Evolutionary conservation across 2,329 filamentous ascomycete species (phyloP), one percentile per base, ranked within the genome.

Genomic region (Ophiocordyceps camponoti-saundersi): DNA sequence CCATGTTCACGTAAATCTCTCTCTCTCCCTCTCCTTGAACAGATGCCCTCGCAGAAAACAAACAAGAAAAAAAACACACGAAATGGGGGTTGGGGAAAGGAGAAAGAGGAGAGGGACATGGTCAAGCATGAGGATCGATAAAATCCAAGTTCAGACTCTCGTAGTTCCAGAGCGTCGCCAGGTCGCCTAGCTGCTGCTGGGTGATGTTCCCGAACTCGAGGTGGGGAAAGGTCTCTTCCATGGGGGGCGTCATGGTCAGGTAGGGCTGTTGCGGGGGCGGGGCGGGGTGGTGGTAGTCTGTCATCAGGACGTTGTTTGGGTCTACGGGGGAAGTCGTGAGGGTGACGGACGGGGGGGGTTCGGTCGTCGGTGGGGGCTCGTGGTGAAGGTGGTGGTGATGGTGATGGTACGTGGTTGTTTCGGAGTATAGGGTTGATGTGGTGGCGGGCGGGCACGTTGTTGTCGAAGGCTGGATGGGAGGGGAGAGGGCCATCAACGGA

Each of bases 131-230:
- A 34, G 48, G 44, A 20, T 44, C 47, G 18, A 43, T 43, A 46
- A 52, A 49, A 32, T 51, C 48, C 32, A 56, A 21, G 21, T 56
- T 56, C 39, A 41, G 48, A 23, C 52, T 54, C 42, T 56, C 53
- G 52, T 53, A 56, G 20, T 26, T 51, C 54, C 54, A 56, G 1
- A 56, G 46, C 2, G 54, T 53, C 10, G 54, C 54, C 5, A 56
- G 49, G 13, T 53, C 53, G 10, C 54, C 54, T 12, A 56, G 48
- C 41, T 56, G 49, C 2, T 47, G 48, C 7, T 53, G 48, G 13
- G 54, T 53, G 2, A 56, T 45, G n/a, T 51, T 54, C 32, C 53
- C 43, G 2, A 56, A 49, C 39, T 55, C 50, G 26, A 56, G 52
- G 30, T 47, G 45, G 8, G 44, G 45, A 36, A 26, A 44, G 45